Evolutionary conservation across 306 rosid genomes (phyloP), one percentile per base, ranked within the genome.

Genomic region (Prunus mongolica): DNA sequence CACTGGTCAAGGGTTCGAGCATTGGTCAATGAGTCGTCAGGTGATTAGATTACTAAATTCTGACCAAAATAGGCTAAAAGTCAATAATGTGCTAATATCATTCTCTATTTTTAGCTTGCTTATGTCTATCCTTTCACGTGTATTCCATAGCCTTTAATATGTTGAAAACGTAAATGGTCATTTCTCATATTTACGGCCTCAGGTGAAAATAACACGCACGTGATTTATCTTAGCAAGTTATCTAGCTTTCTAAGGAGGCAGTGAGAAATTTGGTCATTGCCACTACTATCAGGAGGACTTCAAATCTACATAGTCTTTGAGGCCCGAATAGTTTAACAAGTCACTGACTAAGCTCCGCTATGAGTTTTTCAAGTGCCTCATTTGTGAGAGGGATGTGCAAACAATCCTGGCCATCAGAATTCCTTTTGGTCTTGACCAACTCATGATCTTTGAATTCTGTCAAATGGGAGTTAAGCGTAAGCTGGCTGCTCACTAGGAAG

Each of bases 361-460:
- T 49, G 50, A 92, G 85, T 72, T 90, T 92, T 78, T 86, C 89
- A 65, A 95, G 96, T 56, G 97, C 96, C 81, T 95, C 98, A 54
- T 89, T 67, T 3, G 86, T 46, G 67, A 88, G 89, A 57, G 91
- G 91, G 50, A 90, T 84, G 80, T 58, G 74, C 83, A 90, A 75
- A 76, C 92, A 95, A 83, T 95, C 97, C 82, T 90, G 97, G 56
- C 97, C 98, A 56, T 95, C 97, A n/a, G 97, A 79, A 78, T 90
- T 80, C 85, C 90, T 88, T 87, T 83, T 88, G 50, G 83, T 89
- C 85, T 95, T 95, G 62, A 95, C 89, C 86, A 95, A 82, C 67
- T 95, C 98, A 45, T 95, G 98, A 82, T 95, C 98, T 67, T 90
- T 90, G 83, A 95, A 90, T 82, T 92, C 98, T 2, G 97, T 90